These are phyloP conservation scores for Chlamydomonas reinhardtii DNA, from an alignment of 163 green algal genomes.

Conservation along the genomic window DNA sequence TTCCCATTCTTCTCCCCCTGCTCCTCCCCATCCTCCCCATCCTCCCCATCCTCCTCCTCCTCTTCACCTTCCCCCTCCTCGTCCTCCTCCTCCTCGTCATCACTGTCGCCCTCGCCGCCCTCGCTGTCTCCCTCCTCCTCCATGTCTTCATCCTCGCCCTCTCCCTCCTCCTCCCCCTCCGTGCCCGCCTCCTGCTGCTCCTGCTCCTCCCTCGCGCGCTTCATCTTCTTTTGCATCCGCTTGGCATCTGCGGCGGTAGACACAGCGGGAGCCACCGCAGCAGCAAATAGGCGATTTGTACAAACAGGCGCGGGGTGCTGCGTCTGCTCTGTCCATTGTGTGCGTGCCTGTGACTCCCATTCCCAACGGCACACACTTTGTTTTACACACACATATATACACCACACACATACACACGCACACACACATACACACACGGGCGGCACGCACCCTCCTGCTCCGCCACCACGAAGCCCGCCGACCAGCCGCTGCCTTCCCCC, in stretches of 20 bases:
- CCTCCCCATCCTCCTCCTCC: background rate
- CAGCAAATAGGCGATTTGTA: too few species aligned
- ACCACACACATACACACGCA: too few species aligned
- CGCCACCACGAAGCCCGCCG: slow-evolving; percentile 33
- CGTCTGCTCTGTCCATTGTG: too few species aligned
- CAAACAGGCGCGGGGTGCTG: too few species aligned
- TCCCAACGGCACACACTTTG: too few species aligned
- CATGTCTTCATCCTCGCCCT: background rate
- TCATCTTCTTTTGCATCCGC: too few species aligned
- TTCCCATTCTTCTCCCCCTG: background rate
- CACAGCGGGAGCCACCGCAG: too few species aligned
- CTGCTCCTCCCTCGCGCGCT: background rate
- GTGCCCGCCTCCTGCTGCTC: background rate
- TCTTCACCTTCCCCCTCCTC: background rate
- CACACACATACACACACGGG: too few species aligned
- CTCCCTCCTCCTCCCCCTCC: background rate
- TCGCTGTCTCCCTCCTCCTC: background rate
- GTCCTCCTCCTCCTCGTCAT: background rate
- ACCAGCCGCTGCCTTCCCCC: background rate
- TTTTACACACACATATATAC: too few species aligned
- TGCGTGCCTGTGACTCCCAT: too few species aligned
- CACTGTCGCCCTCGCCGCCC: background rate
- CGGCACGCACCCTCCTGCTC: slow-evolving; percentile 19
- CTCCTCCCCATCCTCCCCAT: background rate
- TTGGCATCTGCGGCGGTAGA: too few species aligned